These are phyloP conservation scores for Mortierella sp. DNA, from an alignment of 371 early-diverging fungal genomes.

Conservation along the genomic window DNA sequence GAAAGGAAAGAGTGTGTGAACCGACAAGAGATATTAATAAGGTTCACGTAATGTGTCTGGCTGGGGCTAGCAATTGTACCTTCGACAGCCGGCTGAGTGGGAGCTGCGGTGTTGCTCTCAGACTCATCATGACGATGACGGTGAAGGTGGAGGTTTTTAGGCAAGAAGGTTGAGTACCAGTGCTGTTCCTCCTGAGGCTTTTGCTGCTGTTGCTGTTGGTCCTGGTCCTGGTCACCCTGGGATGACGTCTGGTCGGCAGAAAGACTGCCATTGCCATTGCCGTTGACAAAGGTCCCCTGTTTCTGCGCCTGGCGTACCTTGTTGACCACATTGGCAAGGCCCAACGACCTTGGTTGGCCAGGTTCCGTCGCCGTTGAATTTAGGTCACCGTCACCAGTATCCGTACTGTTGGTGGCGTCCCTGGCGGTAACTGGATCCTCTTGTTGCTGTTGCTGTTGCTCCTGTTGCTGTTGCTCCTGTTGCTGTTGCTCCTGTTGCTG, in stretches of 20 bases:
- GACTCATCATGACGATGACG: conserved; percentile 9
- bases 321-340: conserved; percentile 39
- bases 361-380: conserved; percentile 6
- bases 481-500: conserved; percentile 7
- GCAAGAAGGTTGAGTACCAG: conserved; percentile 33
- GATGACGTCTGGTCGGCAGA: not conserved
- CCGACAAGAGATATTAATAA: not conserved
- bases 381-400: not conserved
- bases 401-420: not conserved
- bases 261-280: not conserved
- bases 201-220: not conserved
- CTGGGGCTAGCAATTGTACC: not conserved
- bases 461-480: not conserved
- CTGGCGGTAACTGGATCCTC: too few relatives aligned
- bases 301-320: conserved; percentile 48
- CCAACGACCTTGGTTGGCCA: conserved; percentile 19
- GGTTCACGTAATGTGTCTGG: not conserved
- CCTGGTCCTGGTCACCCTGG: not conserved
- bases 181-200: conserved; percentile 15
- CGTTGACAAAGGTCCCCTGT: conserved; percentile 5
- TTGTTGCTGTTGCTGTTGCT: conserved; percentile 6
- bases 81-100: not conserved
- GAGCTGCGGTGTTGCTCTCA: conserved; percentile 7
- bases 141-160: conserved; percentile 6
- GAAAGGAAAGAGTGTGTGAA: not conserved